These are phyloP conservation scores for Leonotis leonurus DNA, from an alignment of 257 asterid species.

Conservation along the genomic window DNA sequence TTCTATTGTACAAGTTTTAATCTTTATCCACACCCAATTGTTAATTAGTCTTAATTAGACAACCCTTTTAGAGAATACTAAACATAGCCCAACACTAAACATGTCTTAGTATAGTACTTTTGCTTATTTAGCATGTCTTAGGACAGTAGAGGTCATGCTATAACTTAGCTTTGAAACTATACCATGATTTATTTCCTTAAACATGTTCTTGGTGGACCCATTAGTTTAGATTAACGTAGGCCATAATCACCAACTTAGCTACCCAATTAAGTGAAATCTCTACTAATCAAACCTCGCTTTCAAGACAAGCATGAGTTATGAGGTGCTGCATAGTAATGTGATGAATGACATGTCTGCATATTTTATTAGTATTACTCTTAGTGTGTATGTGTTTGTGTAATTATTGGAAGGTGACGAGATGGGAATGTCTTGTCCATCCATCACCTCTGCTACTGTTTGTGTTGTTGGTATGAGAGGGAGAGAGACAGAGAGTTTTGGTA, in stretches of 20 bases:
- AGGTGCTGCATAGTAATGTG: no score
- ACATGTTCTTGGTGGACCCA: slow-evolving; percentile 1
- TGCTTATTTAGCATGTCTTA: neutral
- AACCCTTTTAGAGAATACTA: no score
- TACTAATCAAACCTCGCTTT: slow-evolving; percentile 30
- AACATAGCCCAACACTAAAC: no score
- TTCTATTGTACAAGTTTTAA: slow-evolving; percentile 3
- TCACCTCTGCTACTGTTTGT: slow-evolving; percentile 9
- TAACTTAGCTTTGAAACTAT: no score
- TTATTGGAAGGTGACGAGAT: slow-evolving; percentile 26
- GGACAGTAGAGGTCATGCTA: no score
- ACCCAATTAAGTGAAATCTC: neutral
- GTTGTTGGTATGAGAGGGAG: slow-evolving; percentile 9
- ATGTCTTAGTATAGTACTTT: neutral
- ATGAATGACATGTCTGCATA: neutral
- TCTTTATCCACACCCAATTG: slow-evolving; percentile 16
- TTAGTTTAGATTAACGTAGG: slow-evolving; percentile 25
- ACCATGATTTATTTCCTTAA: slow-evolving; percentile 14
- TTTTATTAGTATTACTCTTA: no score
- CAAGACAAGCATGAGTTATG: slow-evolving; percentile 43
- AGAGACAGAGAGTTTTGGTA: neutral
- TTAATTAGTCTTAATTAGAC: no score
- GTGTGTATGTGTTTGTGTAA: neutral
- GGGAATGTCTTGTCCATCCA: slow-evolving; percentile 29
- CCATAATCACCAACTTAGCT: slow-evolving; percentile 21